phyloP scores from a whole-genome alignment of 2,329 filamentous ascomycete genomes.

The Monosporascus sp. region DNA sequence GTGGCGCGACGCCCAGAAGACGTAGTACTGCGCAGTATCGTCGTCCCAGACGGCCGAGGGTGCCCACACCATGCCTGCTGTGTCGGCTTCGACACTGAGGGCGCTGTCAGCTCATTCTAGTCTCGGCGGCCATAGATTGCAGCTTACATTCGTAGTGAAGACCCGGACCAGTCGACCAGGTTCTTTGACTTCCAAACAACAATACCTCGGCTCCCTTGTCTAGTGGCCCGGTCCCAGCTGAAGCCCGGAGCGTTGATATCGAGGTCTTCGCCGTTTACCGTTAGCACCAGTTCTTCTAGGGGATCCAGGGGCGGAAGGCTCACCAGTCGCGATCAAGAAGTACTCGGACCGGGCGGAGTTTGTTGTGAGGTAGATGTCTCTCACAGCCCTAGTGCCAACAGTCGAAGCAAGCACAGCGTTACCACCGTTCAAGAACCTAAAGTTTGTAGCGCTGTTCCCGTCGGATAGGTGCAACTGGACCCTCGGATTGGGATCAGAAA shows the following conservation, averaged over 20 bases:
- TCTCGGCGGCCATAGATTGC: neutral
- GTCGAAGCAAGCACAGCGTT: conserved; percentile 27
- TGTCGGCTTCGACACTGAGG: conserved; percentile 23
- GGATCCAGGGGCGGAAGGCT: neutral
- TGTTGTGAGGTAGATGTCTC: conserved; percentile 30
- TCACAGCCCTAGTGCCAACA: conserved; percentile 29
- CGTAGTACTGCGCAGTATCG: conserved; percentile 33
- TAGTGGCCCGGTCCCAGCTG: conserved; percentile 30
- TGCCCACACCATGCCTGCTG: conserved; percentile 34
- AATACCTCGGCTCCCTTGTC: conserved; percentile 29
- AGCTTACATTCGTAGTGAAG: conserved; percentile 15
- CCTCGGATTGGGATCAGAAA: conserved; percentile 26
- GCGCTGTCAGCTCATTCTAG: neutral
- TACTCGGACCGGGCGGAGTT: conserved; percentile 29
- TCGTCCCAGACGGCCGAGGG: conserved; percentile 33
- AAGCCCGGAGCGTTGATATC: conserved; percentile 30
- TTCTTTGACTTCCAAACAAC: conserved; percentile 33
- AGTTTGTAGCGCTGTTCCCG: conserved; percentile 25
- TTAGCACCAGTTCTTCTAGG: neutral
- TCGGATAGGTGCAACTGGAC: conserved; percentile 30
- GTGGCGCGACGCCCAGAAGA: conserved; percentile 43
- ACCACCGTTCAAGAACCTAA: conserved; percentile 27
- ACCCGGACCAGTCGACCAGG: conserved; percentile 29
- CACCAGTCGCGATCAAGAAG: conserved; percentile 31
- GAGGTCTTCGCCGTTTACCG: conserved; percentile 22